phyloP scores from a whole-genome alignment of 768 basidiomycete species.

The Russula sp. region DNA sequence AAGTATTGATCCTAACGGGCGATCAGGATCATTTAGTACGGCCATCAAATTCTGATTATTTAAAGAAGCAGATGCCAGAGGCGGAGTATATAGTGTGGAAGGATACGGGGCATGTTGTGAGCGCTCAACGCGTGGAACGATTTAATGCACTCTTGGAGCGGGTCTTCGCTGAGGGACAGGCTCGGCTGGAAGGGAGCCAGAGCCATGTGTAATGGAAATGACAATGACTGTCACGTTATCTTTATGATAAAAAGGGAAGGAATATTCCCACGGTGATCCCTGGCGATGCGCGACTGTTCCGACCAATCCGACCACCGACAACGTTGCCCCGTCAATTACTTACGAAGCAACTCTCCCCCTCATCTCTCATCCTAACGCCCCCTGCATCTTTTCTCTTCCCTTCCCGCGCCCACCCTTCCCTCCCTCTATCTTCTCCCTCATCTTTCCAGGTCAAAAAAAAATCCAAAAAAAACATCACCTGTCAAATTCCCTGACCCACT shows the following conservation, averaged over 20 bases:
- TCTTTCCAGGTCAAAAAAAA: not conserved
- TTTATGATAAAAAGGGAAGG: not conserved
- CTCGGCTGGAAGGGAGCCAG: not conserved
- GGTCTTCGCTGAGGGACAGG: constrained; percentile 35
- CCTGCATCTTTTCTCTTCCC: not conserved
- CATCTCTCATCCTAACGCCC: not conserved
- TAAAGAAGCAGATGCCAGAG: constrained; percentile 52
- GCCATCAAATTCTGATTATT: constrained; percentile 40
- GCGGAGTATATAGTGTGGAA: constrained; percentile 51
- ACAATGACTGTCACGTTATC: not conserved
- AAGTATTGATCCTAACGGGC: constrained; percentile 61
- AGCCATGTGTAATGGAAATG: too few species aligned
- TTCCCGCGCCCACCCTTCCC: not conserved
- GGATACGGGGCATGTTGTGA: constrained; percentile 56
- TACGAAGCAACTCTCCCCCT: constrained; percentile 4
- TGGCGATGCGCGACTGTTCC: constrained; percentile 3
- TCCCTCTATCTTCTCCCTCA: not conserved
- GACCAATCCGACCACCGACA: constrained; percentile 13
- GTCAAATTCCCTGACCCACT: constrained; percentile 7
- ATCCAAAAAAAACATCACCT: not conserved
- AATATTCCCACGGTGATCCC: constrained; percentile 18
- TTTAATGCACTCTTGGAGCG: constrained; percentile 54
- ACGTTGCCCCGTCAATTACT: constrained; percentile 17
- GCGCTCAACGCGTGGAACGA: constrained; percentile 39
- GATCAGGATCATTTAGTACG: constrained; percentile 55